Base-by-base conservation (phyloP, 441 rosid species). In the Eutrema salsugineum region DNA sequence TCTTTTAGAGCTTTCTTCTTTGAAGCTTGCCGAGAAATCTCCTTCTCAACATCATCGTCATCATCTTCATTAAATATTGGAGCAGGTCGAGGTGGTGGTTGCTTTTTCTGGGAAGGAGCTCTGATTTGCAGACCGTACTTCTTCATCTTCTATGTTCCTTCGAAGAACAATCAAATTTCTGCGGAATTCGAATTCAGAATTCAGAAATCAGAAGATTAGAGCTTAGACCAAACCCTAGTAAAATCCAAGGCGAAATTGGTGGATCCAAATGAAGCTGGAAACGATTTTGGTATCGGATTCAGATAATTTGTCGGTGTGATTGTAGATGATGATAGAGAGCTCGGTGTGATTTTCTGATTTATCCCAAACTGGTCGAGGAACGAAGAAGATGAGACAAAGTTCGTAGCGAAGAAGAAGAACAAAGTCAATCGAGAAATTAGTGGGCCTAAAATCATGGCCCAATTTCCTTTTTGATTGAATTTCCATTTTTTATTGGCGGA, bases 71-170 rank as follows among this genome's bases (percentile, higher is more conserved):
- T 63, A 58, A 92, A 92, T 0, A 83, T 85, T 9, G 72, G 53
- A 68, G 88, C 79, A 59, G 97, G 87, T 19, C 87, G 79, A 10
- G 86, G 33, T 5, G 83, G 81, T 63, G 76, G 71, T 50, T 83
- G 78, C 67, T 84, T 88, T 56, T 84, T 82, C 80, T 86, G 85
- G 10, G 91, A 68, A 2, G 93, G 86, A 64, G 66, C 97, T 81
- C 99, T 84, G 63, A 92, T 82, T 79, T 90, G 87, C 70, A 94
- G 79, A 22, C 97, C 98, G 75, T 89, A 92, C 83, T 89, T 94
- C 81, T 84, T 93, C 97, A 87, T 87, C 47, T 38, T 53, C 54
- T 49, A 43, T 35, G 24, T 38, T 40, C 11, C 7, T 15, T 43
- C 22, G 27, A 24, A 24, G 27, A 24, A 24, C 27, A 24, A 24